phyloP scores from a whole-genome alignment of 2,329 filamentous ascomycete genomes.

The Raffaelea deltoideospora region DNA sequence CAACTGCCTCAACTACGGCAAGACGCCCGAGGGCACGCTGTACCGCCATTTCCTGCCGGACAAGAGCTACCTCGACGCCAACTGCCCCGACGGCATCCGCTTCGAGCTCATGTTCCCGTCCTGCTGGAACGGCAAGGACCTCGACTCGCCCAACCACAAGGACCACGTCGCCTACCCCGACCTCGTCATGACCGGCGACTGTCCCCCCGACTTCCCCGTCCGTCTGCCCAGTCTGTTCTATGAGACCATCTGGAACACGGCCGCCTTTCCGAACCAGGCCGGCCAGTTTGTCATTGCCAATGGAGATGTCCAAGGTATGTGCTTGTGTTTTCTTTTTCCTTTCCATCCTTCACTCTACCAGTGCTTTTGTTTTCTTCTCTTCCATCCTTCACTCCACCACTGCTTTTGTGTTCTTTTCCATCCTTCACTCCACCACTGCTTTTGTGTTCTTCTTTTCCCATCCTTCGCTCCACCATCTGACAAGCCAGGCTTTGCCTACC shows the following conservation, averaged over 20 bases:
- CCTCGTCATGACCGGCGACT: constrained; percentile 60
- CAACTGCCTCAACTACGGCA: constrained; percentile 80
- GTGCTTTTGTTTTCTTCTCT: background rate
- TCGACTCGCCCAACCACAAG: constrained; percentile 38
- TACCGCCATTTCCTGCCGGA: constrained; percentile 70
- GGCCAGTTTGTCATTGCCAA: constrained; percentile 66
- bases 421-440: too few species aligned
- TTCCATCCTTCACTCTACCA: background rate
- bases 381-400: too few species aligned
- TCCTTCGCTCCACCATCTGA: too few species aligned
- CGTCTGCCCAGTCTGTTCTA: constrained; percentile 65
- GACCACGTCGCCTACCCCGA: constrained; percentile 65
- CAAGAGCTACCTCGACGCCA: constrained; percentile 63
- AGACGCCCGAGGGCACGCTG: constrained; percentile 53
- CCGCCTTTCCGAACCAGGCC: constrained; percentile 41
- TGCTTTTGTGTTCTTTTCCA: background rate
- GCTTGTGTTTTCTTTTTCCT: background rate
- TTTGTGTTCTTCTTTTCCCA: background rate
- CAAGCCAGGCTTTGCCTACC: constrained; percentile 51
- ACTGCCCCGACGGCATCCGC: constrained; percentile 70
- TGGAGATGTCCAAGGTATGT: constrained; percentile 55
- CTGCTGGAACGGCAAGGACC: constrained; percentile 67
- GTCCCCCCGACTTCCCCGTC: constrained; percentile 52
- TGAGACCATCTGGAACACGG: constrained; percentile 72
- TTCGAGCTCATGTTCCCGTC: constrained; percentile 79